phyloP scores from a whole-genome alignment of 2,329 filamentous ascomycete genomes.

The Verticillium zaregamsianum region DNA sequence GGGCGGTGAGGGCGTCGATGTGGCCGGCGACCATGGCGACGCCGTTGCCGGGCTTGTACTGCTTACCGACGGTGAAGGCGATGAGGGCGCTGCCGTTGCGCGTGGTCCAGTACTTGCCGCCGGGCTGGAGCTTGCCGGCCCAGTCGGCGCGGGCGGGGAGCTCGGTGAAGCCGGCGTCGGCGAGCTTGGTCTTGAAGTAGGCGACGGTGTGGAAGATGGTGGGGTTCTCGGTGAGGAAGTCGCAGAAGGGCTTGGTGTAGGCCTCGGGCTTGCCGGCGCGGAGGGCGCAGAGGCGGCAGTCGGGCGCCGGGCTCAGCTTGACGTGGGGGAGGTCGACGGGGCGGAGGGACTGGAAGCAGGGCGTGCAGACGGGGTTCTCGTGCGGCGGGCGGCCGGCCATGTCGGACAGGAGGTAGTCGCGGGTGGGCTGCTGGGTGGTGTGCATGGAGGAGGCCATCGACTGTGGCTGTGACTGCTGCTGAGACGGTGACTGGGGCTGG shows the following conservation, averaged over 20 bases:
- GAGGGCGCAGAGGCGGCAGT: background rate
- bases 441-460: constrained; percentile 17
- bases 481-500: too few relatives aligned
- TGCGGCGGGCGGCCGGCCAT: constrained; percentile 14
- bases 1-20: constrained; percentile 86
- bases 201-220: constrained; percentile 90
- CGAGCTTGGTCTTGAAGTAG: constrained; percentile 70
- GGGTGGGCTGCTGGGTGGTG: constrained; percentile 27
- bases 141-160: constrained; percentile 78
- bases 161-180: constrained; percentile 68
- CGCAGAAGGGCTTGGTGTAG: constrained; percentile 79
- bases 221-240: constrained; percentile 85
- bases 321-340: constrained; percentile 21
- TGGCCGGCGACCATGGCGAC: constrained; percentile 87
- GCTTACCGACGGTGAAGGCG: constrained; percentile 76
- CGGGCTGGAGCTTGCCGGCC: constrained; percentile 65
- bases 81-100: constrained; percentile 84
- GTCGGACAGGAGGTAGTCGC: constrained; percentile 17
- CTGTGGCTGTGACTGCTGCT: constrained; percentile 12
- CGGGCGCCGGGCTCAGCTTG: constrained; percentile 27
- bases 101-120: constrained; percentile 84
- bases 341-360: constrained; percentile 11
- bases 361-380: constrained; percentile 22
- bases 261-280: constrained; percentile 48
- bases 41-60: constrained; percentile 81